Conservation (phyloP, 2,329 filamentous ascomycete species). For the Nigrograna mackinnonii region DNA sequence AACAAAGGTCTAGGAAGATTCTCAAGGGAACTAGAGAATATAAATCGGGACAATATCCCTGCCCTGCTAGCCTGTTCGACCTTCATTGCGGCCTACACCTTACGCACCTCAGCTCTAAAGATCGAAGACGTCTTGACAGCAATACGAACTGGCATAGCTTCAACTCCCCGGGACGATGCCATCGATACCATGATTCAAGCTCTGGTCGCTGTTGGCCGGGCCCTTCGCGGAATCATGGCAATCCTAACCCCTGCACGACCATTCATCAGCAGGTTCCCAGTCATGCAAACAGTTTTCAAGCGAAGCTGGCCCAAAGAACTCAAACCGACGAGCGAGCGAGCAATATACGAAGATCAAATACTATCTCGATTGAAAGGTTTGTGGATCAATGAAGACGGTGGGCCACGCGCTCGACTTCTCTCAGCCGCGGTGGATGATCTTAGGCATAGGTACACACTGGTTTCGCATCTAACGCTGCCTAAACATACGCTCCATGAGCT, state of each 20-base stretch:
- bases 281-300: constrained; percentile 27
- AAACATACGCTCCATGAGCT: constrained; percentile 21
- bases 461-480: constrained; percentile 31
- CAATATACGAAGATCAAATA: constrained; percentile 29
- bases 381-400: constrained; percentile 22
- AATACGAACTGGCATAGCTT: constrained; percentile 17
- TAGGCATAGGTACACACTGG: constrained; percentile 32
- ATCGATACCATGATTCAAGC: constrained; percentile 31
- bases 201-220: constrained; percentile 27
- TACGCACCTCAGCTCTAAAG: constrained; percentile 34
- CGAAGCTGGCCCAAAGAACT: constrained; percentile 36
- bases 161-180: constrained; percentile 18
- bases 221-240: constrained; percentile 31
- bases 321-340: constrained; percentile 23
- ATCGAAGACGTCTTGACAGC: constrained; percentile 30
- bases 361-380: constrained; percentile 25
- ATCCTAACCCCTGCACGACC: constrained; percentile 35
- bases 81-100: constrained; percentile 37
- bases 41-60: constrained; percentile 47
- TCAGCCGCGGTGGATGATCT: constrained; percentile 26
- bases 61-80: constrained; percentile 43
- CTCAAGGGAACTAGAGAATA: constrained; percentile 29
- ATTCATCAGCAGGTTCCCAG: constrained; percentile 27
- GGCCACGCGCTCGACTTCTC: constrained; percentile 18
- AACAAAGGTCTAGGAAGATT: constrained; percentile 35